Evolutionary conservation across 306 rosid species (phyloP), one percentile per base, ranked within the genome.

Genomic region (Cercis canadensis): DNA sequence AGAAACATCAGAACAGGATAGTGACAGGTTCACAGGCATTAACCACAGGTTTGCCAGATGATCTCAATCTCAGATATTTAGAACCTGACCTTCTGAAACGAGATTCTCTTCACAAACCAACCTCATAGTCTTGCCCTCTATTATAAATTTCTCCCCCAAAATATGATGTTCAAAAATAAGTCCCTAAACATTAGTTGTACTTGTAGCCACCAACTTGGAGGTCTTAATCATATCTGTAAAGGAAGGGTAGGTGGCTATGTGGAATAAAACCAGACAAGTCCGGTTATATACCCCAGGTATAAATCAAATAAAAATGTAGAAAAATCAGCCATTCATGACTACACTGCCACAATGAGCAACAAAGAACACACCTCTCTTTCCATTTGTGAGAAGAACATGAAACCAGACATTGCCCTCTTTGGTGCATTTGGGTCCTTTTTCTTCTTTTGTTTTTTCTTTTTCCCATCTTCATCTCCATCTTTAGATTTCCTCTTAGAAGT

Each of bases 401-500:
- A 95, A 81, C 97, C 92, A 33, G 99, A 80, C 87, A 95, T 31
- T 9, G 97, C 99, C 57, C 99, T 87, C 84, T 95, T 95, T 11
- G 99, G 99, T 39, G 99, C 99, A 75, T 95, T 89, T 21, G 99
- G 99, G 76, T 95, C 99, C 87, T 95, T 95, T 66, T 91, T 24
- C 29, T 24, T 24, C 29, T 24, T 24, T 24, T 24, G 29, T 3
- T 24, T 24, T 24, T 24, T 94, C 95, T 91, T 94, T 77, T 87
- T 86, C 47, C 95, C 95, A 73, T 89, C 99, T 4, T 87, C 99
- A 58, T 84, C 89, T 31, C 79, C 92, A 62, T 91, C 97, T 82
- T 51, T 94, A 63, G 84, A 34, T 75, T 75, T 91, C 88, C 67
- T 94, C 82, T 91, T 94, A 46, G 29, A 24, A 24, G 29, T 24